Evolutionary conservation across 768 basidiomycete genomes (phyloP), one percentile per base, ranked within the genome.

Genomic region (Auricularia heimuer): DNA sequence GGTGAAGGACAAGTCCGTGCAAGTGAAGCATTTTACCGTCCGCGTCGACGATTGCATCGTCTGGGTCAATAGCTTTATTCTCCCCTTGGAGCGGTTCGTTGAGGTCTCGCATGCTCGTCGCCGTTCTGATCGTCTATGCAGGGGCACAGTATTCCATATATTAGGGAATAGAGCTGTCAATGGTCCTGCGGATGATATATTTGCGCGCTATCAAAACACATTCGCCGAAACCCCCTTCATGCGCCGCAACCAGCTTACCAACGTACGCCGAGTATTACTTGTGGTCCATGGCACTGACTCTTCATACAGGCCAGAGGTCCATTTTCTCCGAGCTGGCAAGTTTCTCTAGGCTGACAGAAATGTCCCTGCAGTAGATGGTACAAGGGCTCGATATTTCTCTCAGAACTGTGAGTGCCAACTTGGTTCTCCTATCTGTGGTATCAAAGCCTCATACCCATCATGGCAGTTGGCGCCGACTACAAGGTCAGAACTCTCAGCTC

Each of bases 371-470:
- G 91, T 89, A 86, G 90, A 69, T 89, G 29, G 24, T 60, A 12
- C 92, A 3, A 75, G 92, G 61, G 87, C 90, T 3, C 88, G 89
- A 70, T 92, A 92, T 70, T 92, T 92, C 69, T 92, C 90, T 14
- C 90, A 92, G 68, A 92, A 92, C 65, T 84, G 90, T 90, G 71
- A 71, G 85, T 39, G 21, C 29, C 29, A 29, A 29, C 29, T 29
- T 29, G 29, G 29, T 29, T 29, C 29, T 29, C 29, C 29, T 29
- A 29, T 29, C 29, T 29, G 29, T 29, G 29, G 2, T 29, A 29
- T 29, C 29, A 3, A 29, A 29, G 29, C 29, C 29, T 29, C 29
- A 29, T 29, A 29, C 2, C 3, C 29, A 29, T 29, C 24, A 33
- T 62, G 45, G 67, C 61, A 92, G 90, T 88, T 64, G 90, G 90